Conservation (phyloP, 352 stramenopile genomes). For the Salisapilia sapeloensis region DNA sequence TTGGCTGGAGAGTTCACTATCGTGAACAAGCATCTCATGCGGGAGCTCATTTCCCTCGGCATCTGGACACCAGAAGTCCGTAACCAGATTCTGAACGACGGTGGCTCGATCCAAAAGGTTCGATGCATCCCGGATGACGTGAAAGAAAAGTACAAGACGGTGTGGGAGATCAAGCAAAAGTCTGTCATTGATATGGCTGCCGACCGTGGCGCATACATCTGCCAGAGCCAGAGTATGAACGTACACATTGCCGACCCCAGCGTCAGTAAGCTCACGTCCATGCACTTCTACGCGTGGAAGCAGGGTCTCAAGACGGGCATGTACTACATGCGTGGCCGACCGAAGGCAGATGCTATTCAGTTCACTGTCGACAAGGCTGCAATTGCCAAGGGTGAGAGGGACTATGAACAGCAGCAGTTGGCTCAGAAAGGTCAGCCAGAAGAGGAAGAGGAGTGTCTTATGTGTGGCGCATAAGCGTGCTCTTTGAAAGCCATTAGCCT, state of each 20-base stretch:
- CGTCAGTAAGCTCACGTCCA: constrained; percentile 96
- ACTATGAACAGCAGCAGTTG: constrained; percentile 2
- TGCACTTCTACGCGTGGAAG: constrained; percentile 99
- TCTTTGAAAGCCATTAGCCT: not conserved
- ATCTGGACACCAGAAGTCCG: constrained; percentile 95
- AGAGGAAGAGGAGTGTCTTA: constrained; percentile 64
- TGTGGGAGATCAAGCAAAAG: constrained; percentile 99
- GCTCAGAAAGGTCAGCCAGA: constrained; percentile 6
- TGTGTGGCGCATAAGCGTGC: constrained; percentile 49
- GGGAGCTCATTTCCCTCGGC: constrained; percentile 90
- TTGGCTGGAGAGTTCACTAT: constrained; percentile 98
- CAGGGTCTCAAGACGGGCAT: constrained; percentile 99
- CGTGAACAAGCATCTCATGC: constrained; percentile 98
- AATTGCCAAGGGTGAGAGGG: constrained; percentile 14
- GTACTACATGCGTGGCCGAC: constrained; percentile 98
- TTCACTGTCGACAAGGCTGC: constrained; percentile 98
- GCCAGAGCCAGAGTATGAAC: constrained; percentile 96
- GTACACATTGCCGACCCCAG: constrained; percentile 98
- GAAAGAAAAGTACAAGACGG: constrained; percentile 98
- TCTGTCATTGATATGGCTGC: constrained; percentile 95
- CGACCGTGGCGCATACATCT: constrained; percentile 97
- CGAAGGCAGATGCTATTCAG: constrained; percentile 98
- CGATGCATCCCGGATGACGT: constrained; percentile 55
- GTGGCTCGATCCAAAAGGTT: constrained; percentile 91
- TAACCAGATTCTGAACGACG: constrained; percentile 97